Conservation (phyloP, 306 rosid species). For the Arachis stenosperma region DNA sequence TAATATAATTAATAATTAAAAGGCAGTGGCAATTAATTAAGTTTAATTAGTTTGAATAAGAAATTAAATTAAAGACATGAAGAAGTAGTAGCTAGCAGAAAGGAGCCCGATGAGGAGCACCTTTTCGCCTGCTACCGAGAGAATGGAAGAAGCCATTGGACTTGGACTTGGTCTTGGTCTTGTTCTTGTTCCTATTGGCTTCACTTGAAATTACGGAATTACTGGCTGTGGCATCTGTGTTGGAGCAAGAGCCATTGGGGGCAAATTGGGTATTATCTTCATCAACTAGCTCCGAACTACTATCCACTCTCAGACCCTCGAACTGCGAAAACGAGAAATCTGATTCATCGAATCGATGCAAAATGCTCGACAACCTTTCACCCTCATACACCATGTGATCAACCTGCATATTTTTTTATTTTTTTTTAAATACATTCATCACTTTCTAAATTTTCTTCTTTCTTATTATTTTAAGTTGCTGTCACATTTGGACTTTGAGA, state of each 20-base stretch:
- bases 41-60: background rate
- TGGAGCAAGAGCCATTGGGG: conserved; percentile 61
- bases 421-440: no score
- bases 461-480: no score
- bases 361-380: conserved; percentile 60
- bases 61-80: no score
- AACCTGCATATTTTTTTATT: conserved; percentile 39
- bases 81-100: conserved; percentile 50
- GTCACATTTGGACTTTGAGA: no score
- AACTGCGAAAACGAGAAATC: conserved; percentile 79
- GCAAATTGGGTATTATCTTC: conserved; percentile 58
- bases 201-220: conserved; percentile 52
- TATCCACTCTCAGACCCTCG: conserved; percentile 78
- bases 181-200: background rate
- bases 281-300: conserved; percentile 64
- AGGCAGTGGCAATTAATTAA: background rate
- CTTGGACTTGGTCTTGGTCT: conserved; percentile 33
- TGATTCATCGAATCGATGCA: conserved; percentile 66
- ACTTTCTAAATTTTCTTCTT: no score
- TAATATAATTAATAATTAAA: conserved; percentile 11
- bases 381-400: conserved; percentile 71
- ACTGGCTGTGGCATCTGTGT: conserved; percentile 59
- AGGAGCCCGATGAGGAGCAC: conserved; percentile 98
- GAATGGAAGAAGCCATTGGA: conserved; percentile 57
- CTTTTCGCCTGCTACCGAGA: conserved; percentile 82